phyloP scores from a whole-genome alignment of 2,329 filamentous ascomycete species.

The Ceratocystis papillata region DNA sequence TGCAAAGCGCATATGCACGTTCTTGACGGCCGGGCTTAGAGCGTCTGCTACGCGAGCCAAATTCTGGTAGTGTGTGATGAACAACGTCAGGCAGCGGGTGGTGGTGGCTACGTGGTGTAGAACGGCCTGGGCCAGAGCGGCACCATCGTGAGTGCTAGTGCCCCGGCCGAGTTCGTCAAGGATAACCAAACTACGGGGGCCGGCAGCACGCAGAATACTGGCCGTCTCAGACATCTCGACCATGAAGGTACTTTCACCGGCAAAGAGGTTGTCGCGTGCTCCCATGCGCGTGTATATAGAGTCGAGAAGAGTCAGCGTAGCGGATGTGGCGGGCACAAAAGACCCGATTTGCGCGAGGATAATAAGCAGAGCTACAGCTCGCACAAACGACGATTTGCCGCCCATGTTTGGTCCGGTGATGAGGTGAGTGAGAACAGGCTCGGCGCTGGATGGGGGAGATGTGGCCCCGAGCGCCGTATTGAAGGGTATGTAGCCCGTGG shows the following conservation, averaged over 20 bases:
- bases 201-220: constrained; percentile 80
- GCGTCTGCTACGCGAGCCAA: constrained; percentile 59
- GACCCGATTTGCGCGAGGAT: constrained; percentile 94
- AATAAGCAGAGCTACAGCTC: constrained; percentile 77
- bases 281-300: constrained; percentile 94
- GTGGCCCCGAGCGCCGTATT: constrained; percentile 49
- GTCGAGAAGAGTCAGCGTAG: constrained; percentile 71
- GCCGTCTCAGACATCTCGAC: constrained; percentile 90
- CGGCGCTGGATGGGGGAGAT: constrained; percentile 40
- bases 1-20: constrained; percentile 90
- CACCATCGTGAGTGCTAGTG: constrained; percentile 89
- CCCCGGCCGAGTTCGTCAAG: constrained; percentile 90
- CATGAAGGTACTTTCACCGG: constrained; percentile 94
- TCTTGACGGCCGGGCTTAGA: constrained; percentile 57
- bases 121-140: constrained; percentile 88
- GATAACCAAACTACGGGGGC: constrained; percentile 73
- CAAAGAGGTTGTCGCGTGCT: constrained; percentile 89
- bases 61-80: constrained; percentile 96
- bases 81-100: constrained; percentile 68
- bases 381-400: constrained; percentile 95
- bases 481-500: constrained; percentile 73
- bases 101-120: constrained; percentile 71
- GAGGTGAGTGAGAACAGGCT: constrained; percentile 57
- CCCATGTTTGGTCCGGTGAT: constrained; percentile 99
- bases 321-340: constrained; percentile 72